Conservation (phyloP, 2,329 filamentous ascomycete genomes). For the Fusarium sororula region DNA sequence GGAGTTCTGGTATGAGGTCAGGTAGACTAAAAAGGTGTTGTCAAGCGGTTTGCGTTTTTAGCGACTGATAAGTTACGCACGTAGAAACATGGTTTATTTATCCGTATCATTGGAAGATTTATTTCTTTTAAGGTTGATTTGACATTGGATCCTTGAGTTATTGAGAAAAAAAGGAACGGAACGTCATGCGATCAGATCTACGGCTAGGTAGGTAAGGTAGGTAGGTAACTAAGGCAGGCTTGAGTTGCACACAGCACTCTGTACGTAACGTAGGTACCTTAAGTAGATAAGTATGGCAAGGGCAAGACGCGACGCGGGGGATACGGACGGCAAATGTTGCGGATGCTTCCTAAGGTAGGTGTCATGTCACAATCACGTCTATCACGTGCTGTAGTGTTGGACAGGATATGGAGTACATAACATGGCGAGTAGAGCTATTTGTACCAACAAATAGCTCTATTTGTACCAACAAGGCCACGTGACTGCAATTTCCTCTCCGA, state of each 20-base stretch:
- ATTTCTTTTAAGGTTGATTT: background rate
- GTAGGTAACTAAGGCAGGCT: background rate
- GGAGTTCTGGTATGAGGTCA: background rate
- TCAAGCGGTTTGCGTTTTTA: background rate
- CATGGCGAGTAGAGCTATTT: no score
- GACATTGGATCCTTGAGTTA: background rate
- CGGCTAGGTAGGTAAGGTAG: background rate
- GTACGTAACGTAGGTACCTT: background rate
- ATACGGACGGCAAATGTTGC: background rate
- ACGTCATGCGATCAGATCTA: slow-evolving; percentile 9
- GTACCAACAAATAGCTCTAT: no score
- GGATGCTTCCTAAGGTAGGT: background rate
- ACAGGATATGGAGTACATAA: background rate
- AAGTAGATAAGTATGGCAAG: background rate
- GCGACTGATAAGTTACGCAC: background rate
- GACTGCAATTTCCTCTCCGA: no score
- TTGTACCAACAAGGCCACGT: no score
- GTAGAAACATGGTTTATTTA: background rate
- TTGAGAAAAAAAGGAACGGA: background rate
- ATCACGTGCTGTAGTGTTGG: background rate
- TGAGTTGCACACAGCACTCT: background rate
- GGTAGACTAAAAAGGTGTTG: background rate
- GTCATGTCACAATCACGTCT: background rate
- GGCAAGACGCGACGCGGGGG: slow-evolving; percentile 24
- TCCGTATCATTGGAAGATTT: background rate